Base-by-base conservation (phyloP, 2,329 filamentous ascomycete genomes). In the Balansia obtecta region DNA sequence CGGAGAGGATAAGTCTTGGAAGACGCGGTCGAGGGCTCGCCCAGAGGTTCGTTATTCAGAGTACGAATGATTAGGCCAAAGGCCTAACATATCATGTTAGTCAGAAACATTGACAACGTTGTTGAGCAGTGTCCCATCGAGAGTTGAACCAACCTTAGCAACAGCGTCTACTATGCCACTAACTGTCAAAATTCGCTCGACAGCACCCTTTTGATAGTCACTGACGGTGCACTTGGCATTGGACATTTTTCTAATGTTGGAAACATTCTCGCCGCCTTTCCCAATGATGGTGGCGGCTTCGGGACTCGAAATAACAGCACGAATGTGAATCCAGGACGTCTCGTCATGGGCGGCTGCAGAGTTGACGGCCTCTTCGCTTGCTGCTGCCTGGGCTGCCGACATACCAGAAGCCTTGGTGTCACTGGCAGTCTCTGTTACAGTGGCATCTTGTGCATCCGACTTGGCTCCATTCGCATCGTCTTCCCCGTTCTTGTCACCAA, bases 21-120 rank as follows among this genome's bases (percentile, higher is more conserved):
- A 57, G 94, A 88, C 49, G 89, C 83, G 52, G 85, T 95, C 12
- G 93, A 98, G 39, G 93, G 75, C 62, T 88, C 79, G 60, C 88
- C 83, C 49, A 98, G 78, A 34, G 89, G 86, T 71, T 98, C 93
- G 63, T 97, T 95, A 77, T 98, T 98, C 55, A 98, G 76, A 3
- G 93, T 98, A 61, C 93, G 88, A 61, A 98, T 96, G 64, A 98
- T 98, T 58, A 98, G 76, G 64, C 93, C 93, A 67, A 98, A 98
- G 16, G 93, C 93, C 88, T 93, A 58, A 30, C 46, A 16, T 40
- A 41, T 38, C 50, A 43, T 41, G 54, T 69, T 61, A 70, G 64
- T 50, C 48, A 51, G 46, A 27, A 20, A 45, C n/a, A 11, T 33
- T 43, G 27, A 46, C 16, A 46, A 22, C 20, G 20, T 22, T 22